Percentiles rank a stretch among this genome's conserved stretches.
Conservation (phyloP, 2,329 filamentous ascomycete genomes). For the Fusarium sp. region DNA sequence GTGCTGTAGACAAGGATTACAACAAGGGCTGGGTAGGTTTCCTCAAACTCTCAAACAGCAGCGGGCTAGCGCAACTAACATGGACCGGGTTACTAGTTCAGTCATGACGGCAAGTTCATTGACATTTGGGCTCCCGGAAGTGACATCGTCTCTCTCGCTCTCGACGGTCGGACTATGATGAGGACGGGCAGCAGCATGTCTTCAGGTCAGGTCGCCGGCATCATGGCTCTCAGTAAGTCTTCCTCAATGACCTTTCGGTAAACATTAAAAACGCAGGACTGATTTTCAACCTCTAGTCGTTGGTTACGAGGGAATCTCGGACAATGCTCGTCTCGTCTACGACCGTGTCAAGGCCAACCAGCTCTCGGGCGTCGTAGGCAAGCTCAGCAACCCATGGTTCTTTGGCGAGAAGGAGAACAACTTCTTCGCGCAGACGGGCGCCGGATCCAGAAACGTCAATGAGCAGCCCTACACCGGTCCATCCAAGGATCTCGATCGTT, state of each 20-base stretch:
- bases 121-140: slow-evolving; percentile 8
- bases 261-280: slow-evolving; percentile 1
- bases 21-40: slow-evolving; percentile 11
- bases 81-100: slow-evolving; percentile 7
- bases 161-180: slow-evolving; percentile 4
- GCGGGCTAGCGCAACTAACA: slow-evolving; percentile 1
- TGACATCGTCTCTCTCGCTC: slow-evolving; percentile 5
- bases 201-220: slow-evolving; percentile 12
- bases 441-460: slow-evolving; percentile 7
- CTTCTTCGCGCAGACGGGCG: slow-evolving; percentile 8
- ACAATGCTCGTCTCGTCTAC: slow-evolving; percentile 11
- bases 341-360: slow-evolving; percentile 14
- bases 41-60: background rate
- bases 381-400: slow-evolving; percentile 12
- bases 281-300: slow-evolving; percentile 6
- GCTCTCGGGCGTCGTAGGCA: slow-evolving; percentile 4
- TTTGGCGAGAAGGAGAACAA: slow-evolving; percentile 13
- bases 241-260: background rate
- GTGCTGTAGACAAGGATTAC: slow-evolving; percentile 9
- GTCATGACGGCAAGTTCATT: slow-evolving; percentile 7
- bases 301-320: slow-evolving; percentile 8
- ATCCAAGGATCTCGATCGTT: slow-evolving; percentile 6
- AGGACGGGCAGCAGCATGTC: slow-evolving; percentile 12
- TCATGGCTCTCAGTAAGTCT: slow-evolving; percentile 16
- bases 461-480: slow-evolving; percentile 8